phyloP scores from a whole-genome alignment of 2,329 filamentous ascomycete genomes.

The Xylaria arbuscula region DNA sequence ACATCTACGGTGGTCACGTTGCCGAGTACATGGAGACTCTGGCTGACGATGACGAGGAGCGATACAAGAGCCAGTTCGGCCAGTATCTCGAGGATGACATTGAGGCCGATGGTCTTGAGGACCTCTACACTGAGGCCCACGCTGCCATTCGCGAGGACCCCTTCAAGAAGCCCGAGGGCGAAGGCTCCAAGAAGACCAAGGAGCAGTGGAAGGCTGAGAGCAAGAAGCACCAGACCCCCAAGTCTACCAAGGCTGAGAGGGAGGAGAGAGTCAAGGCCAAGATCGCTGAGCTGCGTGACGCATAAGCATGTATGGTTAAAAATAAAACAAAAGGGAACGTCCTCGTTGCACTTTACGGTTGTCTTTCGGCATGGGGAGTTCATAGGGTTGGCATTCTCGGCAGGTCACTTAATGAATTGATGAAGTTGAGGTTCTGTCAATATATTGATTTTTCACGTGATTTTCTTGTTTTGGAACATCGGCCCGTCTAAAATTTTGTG shows the following conservation, averaged over 20 bases:
- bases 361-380: conserved; percentile 50
- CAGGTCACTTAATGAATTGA: conserved; percentile 47
- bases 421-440: conserved; percentile 43
- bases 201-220: conserved; percentile 96
- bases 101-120: conserved; percentile 96
- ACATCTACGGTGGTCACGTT: conserved; percentile 98
- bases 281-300: conserved; percentile 82
- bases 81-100: conserved; percentile 98
- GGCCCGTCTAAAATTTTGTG: neutral
- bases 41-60: conserved; percentile 99
- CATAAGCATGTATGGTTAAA: conserved; percentile 52
- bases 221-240: conserved; percentile 83
- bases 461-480: neutral
- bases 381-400: conserved; percentile 46
- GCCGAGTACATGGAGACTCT: conserved; percentile 99
- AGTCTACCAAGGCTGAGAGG: conserved; percentile 87
- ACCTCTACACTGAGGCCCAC: conserved; percentile 95
- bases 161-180: conserved; percentile 87
- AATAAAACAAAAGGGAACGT: conserved; percentile 42
- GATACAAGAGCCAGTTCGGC: conserved; percentile 97
- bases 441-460: conserved; percentile 37
- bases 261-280: conserved; percentile 85
- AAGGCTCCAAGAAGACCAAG: conserved; percentile 92
- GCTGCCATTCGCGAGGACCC: conserved; percentile 97
- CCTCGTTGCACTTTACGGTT: conserved; percentile 46